Conservation (phyloP, 352 stramenopile species). For the Phytophthora sp. region DNA sequence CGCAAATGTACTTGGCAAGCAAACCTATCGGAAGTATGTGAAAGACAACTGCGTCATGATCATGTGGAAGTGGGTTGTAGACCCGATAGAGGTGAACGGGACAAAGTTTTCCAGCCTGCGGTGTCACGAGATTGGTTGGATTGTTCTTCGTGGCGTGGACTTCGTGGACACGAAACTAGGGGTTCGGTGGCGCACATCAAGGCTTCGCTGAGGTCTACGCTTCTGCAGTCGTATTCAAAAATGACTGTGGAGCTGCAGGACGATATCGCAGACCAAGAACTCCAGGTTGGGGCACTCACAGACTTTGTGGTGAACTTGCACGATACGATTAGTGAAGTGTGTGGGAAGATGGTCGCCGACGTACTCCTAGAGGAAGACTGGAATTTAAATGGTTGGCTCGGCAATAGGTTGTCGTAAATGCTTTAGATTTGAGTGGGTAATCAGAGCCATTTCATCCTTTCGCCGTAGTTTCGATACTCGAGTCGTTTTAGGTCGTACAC, state of each 20-base stretch:
- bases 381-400: conserved; percentile 35
- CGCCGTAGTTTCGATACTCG: no score
- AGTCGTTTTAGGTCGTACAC: no score
- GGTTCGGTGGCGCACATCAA: no score
- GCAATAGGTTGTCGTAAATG: no score
- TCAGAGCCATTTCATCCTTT: no score
- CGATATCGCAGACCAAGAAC: conserved; percentile 46
- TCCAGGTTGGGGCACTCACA: conserved; percentile 41
- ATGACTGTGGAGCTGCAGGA: conserved; percentile 58
- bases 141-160: conserved; percentile 21
- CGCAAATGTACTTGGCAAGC: conserved; percentile 47
- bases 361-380: conserved; percentile 56
- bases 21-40: conserved; percentile 49
- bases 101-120: conserved; percentile 35
- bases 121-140: conserved; percentile 42
- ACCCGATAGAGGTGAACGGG: conserved; percentile 44
- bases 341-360: conserved; percentile 34
- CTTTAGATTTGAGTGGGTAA: no score
- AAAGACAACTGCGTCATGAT: conserved; percentile 36
- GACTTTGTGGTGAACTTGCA: conserved; percentile 48
- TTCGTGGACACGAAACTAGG: no score
- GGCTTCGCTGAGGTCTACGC: conserved; percentile 35
- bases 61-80: conserved; percentile 53
- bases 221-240: conserved; percentile 56
- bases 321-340: conserved; percentile 35